phyloP scores from a whole-genome alignment of 441 rosid species.

The Viola pubescens region DNA sequence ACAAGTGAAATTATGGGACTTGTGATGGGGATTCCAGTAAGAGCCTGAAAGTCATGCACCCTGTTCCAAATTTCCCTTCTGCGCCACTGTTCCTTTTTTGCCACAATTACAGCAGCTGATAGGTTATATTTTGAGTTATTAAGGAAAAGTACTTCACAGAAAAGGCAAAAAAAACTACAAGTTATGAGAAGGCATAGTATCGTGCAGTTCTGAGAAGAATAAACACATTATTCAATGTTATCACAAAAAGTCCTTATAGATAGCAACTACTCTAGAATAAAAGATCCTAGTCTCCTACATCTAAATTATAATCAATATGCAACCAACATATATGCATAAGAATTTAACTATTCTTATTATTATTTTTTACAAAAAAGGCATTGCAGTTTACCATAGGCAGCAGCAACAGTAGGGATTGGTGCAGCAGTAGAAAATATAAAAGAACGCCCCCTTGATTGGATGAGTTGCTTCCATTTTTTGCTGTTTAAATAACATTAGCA shows the following conservation, averaged over 20 bases:
- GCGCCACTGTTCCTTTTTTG: conserved; percentile 76
- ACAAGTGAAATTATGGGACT: conserved; percentile 82
- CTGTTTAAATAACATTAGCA: conserved; percentile 35
- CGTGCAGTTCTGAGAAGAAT: background rate
- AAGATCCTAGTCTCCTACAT: background rate
- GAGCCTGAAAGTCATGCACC: conserved; percentile 54
- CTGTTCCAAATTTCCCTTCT: conserved; percentile 75
- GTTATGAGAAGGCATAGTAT: background rate
- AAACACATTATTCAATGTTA: background rate
- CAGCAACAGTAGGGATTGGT: conserved; percentile 79
- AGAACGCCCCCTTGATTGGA: conserved; percentile 82
- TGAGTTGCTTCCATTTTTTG: conserved; percentile 83
- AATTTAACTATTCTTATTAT: no score
- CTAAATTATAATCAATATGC: background rate
- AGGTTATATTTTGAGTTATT: conserved; percentile 20
- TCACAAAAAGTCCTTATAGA: background rate
- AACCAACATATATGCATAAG: background rate
- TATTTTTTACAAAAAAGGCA: background rate
- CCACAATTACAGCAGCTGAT: conserved; percentile 78
- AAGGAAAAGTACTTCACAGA: conserved; percentile 6
- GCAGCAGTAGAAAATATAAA: conserved; percentile 87
- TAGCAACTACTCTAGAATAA: background rate
- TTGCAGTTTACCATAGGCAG: conserved; percentile 60
- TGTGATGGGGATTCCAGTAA: conserved; percentile 62
- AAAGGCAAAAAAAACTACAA: conserved; percentile 6